These are phyloP conservation scores for Rhodotorula glutinis DNA, from an alignment of 1,284 basidiomycete genomes.

Conservation along the genomic window DNA sequence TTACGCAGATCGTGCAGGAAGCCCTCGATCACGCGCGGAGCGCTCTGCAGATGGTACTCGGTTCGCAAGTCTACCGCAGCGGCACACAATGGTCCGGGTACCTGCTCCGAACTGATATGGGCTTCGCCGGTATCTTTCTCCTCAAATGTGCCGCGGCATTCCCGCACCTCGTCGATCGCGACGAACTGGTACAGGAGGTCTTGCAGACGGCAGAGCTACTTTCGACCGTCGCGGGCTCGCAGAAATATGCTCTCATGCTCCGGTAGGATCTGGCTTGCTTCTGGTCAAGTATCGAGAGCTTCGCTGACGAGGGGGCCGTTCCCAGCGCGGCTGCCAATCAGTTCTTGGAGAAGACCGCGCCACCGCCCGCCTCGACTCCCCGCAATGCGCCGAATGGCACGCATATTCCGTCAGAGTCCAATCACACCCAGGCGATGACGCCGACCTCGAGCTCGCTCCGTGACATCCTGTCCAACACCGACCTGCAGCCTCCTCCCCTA, in stretches of 20 bases:
- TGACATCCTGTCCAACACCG: neutral
- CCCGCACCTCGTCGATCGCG: constrained; percentile 18
- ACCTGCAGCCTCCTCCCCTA: neutral
- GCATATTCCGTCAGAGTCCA: neutral
- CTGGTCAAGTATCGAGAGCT: neutral
- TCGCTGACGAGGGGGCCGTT: no score
- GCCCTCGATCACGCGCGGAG: constrained; percentile 9
- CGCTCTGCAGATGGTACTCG: constrained; percentile 14
- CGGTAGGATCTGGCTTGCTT: neutral
- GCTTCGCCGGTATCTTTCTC: constrained; percentile 24
- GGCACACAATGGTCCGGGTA: constrained; percentile 15
- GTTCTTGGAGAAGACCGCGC: constrained; percentile 5
- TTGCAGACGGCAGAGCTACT: constrained; percentile 15
- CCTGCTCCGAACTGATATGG: constrained; percentile 25
- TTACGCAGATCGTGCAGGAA: constrained; percentile 13
- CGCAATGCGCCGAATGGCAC: no score
- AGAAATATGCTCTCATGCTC: constrained; percentile 14
- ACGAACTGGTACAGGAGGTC: constrained; percentile 17
- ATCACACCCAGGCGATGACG: neutral
- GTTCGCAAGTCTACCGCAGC: constrained; percentile 15
- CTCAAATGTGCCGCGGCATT: constrained; percentile 14
- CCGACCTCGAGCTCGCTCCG: constrained; percentile 4
- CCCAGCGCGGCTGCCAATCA: constrained; percentile 9
- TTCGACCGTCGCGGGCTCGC: constrained; percentile 11
- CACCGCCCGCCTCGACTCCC: neutral